Base-by-base conservation (phyloP, 805 yeast genomes). In the Teunomyces cretensis region DNA sequence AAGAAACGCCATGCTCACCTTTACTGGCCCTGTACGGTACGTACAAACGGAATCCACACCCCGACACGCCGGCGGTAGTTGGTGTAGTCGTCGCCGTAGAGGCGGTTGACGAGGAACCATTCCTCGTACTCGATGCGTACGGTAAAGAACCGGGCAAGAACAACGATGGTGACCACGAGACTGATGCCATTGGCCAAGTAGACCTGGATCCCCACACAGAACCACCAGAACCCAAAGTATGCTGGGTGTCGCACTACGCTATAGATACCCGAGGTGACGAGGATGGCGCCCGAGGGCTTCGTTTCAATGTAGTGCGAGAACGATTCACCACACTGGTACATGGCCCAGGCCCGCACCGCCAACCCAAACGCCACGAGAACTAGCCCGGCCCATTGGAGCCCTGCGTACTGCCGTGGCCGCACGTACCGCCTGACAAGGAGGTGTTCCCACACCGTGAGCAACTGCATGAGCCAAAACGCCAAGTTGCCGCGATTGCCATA, bases 151-250 rank as follows among this genome's bases (percentile, higher is more conserved):
- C 42, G 39, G 9, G 45, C 37, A 22, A 70, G 48, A 6, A 63
- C 47, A 6, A 45, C 43, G 17, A 55, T 11, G 33, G 57, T 48
- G 9, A 47, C 42, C 3, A 54, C 44, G 24, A 58, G 38, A 27
- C 57, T 51, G 9, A 58, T 22, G 30, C 45, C 43, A 39, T 67
- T 70, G 9, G 52, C 50, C 28, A 70, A 44, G 9, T 53, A 48
- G 8, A 64, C 17, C 48, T 68, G 70, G 42, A 57, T 42, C 8
- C 75, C 75, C 26, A 62, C 50, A 9, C 56, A 65, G 38, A 61
- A 62, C n/a, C 58, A 40, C 49, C 64, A 60, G 46, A 68, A 70
- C 32, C 75, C 75, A 6, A 65, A 39, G 46, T 70, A 70, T 42
- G 72, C 64, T 13, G 75, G 75, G 45, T 70, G 75, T 41, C 75